Evolutionary conservation across 805 yeast species (phyloP), one percentile per base, ranked within the genome.

Genomic region (Cyberlindnera euphorbiiphila): DNA sequence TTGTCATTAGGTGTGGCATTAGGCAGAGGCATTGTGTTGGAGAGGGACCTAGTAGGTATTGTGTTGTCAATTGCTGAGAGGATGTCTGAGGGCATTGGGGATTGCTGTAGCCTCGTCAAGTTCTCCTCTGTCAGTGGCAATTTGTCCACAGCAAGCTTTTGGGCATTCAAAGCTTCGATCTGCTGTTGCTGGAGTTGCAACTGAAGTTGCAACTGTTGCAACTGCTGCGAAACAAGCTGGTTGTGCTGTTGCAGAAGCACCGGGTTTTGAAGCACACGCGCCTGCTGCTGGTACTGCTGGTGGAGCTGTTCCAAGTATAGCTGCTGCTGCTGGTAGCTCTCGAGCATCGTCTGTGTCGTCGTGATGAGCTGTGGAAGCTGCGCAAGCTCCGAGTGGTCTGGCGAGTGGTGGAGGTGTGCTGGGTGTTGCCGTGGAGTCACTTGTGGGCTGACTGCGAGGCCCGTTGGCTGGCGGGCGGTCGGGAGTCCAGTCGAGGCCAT

Each of bases 111-210:
- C 34, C 42, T 47, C 5, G 43, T 49, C 21, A 50, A 29, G 31
- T 50, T 50, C 45, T 52, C 56, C 34, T 47, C 38, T 4, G 58
- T 52, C 26, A 52, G 32, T 4, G 58, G 54, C 13, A 37, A 29
- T n/a, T 39, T 46, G 15, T 46, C 49, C 11, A 30, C 25, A 6
- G 39, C 41, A 6, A 36, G 32, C 29, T 46, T 42, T 25, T 43
- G 36, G 8, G 46, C 44, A 37, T 24, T 45, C 37, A 45, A 37
- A 24, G 67, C 49, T 42, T 69, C 53, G 28, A 49, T 42, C 29
- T 54, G 57, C 32, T 52, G 59, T 32, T 52, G 54, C 30, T 56
- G 51, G 31, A 57, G 18, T 25, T 54, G 57, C 8, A 61, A 40
- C 40, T 59, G 57, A 14, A 42, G 21, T 37, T 48, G 57, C 17